phyloP scores from a whole-genome alignment of 306 rosid species.

The Arachis stenosperma region DNA sequence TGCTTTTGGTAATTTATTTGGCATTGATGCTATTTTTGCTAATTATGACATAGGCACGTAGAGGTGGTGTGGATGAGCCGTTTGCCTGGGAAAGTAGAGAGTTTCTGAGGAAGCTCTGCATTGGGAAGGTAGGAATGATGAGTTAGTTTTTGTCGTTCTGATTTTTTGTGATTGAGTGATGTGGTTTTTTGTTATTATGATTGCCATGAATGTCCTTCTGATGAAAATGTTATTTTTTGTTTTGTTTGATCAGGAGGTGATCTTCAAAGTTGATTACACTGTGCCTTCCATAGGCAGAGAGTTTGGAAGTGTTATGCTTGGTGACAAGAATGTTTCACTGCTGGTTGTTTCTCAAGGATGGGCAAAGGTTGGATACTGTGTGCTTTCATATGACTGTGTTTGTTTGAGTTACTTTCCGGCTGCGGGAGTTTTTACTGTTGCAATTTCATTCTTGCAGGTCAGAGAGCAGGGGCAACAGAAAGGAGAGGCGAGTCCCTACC shows the following conservation, averaged over 20 bases:
- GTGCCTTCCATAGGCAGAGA: slow-evolving; percentile 86
- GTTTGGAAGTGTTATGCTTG: slow-evolving; percentile 87
- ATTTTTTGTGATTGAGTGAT: slow-evolving; percentile 14
- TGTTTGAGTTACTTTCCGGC: not conserved
- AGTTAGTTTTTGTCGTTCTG: not conserved
- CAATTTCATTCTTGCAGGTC: slow-evolving; percentile 58
- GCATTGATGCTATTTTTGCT: slow-evolving; percentile 3
- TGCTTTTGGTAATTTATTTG: not conserved
- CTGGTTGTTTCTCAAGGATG: slow-evolving; percentile 90
- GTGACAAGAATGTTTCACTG: slow-evolving; percentile 76
- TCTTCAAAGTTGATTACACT: slow-evolving; percentile 81
- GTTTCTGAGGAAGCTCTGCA: slow-evolving; percentile 79
- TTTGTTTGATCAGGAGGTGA: slow-evolving; percentile 68
- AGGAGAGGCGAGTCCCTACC: slow-evolving; percentile 88
- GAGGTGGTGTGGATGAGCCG: slow-evolving; percentile 88
- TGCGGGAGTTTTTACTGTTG: slow-evolving; percentile 25
- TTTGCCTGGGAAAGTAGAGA: slow-evolving; percentile 99
- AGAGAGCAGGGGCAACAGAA: slow-evolving; percentile 91
- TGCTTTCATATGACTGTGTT: not conserved
- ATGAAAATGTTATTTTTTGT: slow-evolving; percentile 25
- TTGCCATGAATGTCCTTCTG: not conserved
- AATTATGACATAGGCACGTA: slow-evolving; percentile 64
- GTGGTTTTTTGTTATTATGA: not conserved
- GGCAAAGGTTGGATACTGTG: slow-evolving; percentile 74
- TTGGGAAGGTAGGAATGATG: slow-evolving; percentile 71